A percentile compares a stretch with the other conserved stretches of the same genome.
Evolutionary conservation across 345 rosid genomes (phyloP).

Genomic region (Brassica nigra): DNA sequence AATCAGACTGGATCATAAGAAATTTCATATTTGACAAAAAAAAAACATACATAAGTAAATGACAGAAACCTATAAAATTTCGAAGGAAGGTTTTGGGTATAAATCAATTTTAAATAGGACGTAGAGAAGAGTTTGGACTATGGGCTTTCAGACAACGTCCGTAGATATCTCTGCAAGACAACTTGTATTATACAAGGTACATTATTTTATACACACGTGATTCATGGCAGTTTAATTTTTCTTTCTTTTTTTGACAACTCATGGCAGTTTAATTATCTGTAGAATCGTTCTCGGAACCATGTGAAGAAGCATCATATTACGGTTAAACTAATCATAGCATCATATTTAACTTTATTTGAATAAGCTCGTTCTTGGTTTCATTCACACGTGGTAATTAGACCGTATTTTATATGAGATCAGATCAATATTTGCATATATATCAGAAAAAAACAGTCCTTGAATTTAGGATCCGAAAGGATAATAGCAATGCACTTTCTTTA

Average conservation of each 20-base stretch:
- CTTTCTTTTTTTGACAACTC: too few species aligned
- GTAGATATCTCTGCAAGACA: not conserved
- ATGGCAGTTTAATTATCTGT: conserved; percentile 7
- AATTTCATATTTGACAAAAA: too few species aligned
- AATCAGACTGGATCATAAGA: too few species aligned
- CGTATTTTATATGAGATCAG: not conserved
- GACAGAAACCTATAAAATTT: not conserved
- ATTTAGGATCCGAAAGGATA: not conserved
- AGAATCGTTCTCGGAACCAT: conserved; percentile 30
- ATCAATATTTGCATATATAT: conserved; percentile 18
- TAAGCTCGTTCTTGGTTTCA: conserved; percentile 4
- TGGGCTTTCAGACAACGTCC: not conserved
- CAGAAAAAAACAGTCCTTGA: not conserved
- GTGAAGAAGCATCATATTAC: conserved; percentile 21
- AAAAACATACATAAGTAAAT: not conserved
- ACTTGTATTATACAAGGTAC: not conserved
- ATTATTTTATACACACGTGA: conserved; percentile 16
- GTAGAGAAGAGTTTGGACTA: not conserved
- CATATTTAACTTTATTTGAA: not conserved
- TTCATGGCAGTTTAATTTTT: not conserved
- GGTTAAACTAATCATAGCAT: conserved; percentile 16
- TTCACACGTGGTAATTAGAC: conserved; percentile 30
- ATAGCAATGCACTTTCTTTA: not conserved
- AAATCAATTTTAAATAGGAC: not conserved
- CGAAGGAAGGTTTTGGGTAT: not conserved